Conservation (phyloP, 495 filamentous ascomycete genomes). For the Aspergillus incahuasiensis region DNA sequence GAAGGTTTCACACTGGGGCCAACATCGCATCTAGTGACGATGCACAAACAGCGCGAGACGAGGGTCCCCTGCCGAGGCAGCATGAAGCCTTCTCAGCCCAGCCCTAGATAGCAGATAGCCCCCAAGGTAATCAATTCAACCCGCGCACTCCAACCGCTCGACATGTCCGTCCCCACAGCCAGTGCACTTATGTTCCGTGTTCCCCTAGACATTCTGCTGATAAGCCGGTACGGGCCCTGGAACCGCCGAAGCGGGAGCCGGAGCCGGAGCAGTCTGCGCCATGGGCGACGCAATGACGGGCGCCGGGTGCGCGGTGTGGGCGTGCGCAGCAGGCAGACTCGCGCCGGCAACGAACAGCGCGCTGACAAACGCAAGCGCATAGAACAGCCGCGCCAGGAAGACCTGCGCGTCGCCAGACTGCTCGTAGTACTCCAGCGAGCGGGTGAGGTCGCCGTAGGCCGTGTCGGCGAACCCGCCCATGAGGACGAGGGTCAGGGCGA, state of each 20-base stretch:
- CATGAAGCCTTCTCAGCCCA: too few relatives aligned
- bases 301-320: not conserved
- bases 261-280: not conserved
- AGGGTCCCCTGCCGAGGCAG: too few relatives aligned
- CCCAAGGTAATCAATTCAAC: too few relatives aligned
- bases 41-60: too few relatives aligned
- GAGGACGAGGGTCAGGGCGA: not conserved
- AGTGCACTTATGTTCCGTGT: too few relatives aligned
- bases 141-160: too few relatives aligned
- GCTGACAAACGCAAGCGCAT: constrained; percentile 1
- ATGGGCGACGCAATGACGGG: not conserved
- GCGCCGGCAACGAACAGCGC: constrained; percentile 2
- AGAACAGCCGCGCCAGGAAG: constrained; percentile 8
- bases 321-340: not conserved
- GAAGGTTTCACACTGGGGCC: too few relatives aligned
- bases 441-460: not conserved
- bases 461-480: constrained; percentile 9
- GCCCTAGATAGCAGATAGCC: too few relatives aligned
- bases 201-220: too few relatives aligned
- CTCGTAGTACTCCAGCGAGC: not conserved
- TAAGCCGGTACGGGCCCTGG: not conserved
- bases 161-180: too few relatives aligned
- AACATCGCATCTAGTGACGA: too few relatives aligned
- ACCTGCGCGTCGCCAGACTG: not conserved
- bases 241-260: not conserved